Percentiles rank a stretch among this genome's conserved stretches.
Conservation (phyloP, 495 filamentous ascomycete species). For the Neurospora sp. region DNA sequence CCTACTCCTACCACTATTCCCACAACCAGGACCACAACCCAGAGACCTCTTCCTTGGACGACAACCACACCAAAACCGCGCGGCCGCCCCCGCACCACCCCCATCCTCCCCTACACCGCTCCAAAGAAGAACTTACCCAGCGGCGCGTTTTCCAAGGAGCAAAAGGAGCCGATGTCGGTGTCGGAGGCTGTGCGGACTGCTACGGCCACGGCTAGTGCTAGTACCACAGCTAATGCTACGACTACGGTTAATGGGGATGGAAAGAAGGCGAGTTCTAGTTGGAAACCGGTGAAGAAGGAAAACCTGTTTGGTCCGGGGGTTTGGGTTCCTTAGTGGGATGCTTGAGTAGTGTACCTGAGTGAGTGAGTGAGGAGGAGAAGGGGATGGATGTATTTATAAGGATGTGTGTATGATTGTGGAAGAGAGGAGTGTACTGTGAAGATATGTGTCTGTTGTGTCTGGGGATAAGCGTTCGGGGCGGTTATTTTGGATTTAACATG, state of each 20-base stretch:
- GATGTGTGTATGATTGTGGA: no score
- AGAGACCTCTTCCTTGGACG: no score
- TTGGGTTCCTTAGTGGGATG: no score
- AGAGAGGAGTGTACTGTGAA: no score
- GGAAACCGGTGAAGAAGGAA: neutral
- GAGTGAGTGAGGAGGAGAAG: no score
- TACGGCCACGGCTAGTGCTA: neutral
- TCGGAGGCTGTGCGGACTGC: neutral
- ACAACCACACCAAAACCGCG: neutral
- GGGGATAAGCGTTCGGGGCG: no score
- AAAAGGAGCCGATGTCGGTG: neutral
- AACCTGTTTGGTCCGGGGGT: no score
- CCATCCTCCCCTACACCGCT: neutral
- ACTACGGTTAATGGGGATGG: neutral
- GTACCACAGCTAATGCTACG: neutral
- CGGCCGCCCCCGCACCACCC: neutral
- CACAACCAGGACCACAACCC: neutral
- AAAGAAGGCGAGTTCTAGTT: neutral
- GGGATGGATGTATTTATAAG: no score
- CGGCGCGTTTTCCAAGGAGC: neutral
- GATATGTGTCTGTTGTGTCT: no score
- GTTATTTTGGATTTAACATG: no score
- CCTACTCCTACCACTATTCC: neutral
- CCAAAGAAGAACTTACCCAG: neutral
- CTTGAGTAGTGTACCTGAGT: no score